These are phyloP conservation scores for Yarrowia sp. DNA, from an alignment of 805 yeast species.

Conservation along the genomic window DNA sequence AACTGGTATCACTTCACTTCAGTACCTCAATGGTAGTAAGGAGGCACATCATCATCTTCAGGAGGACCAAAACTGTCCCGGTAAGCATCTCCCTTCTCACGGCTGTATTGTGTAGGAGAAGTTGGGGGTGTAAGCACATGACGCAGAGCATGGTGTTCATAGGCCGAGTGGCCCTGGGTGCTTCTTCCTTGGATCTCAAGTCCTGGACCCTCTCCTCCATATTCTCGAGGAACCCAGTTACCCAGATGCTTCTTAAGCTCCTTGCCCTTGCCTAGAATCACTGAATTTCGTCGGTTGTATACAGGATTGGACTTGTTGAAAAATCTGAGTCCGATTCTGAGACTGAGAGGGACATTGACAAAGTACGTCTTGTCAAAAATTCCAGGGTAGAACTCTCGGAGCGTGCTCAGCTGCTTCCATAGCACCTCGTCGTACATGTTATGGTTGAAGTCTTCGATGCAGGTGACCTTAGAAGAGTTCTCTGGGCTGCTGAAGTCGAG, in stretches of 20 bases:
- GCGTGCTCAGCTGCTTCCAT: not conserved
- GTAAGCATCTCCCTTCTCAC: not conserved
- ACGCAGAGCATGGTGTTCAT: not conserved
- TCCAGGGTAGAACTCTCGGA: constrained; percentile 4
- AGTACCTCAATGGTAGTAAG: not conserved
- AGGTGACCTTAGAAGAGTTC: not conserved
- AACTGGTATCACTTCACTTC: not conserved
- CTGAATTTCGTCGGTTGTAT: not conserved
- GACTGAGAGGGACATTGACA: not conserved
- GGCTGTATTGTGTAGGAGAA: not conserved
- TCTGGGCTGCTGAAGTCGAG: not conserved
- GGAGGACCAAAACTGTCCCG: not conserved
- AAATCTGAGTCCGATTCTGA: not conserved
- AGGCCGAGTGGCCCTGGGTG: not conserved
- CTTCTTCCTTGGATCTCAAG: not conserved
- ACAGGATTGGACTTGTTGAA: constrained; percentile 5
- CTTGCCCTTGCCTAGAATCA: not conserved
- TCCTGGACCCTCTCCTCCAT: not conserved
- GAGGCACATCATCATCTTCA: constrained; percentile 12
- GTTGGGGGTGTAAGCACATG: constrained; percentile 1
- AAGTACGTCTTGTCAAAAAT: not conserved
- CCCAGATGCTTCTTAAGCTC: constrained; percentile 11
- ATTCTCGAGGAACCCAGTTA: constrained; percentile 1
- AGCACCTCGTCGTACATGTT: not conserved
- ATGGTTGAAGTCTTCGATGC: not conserved